Conservation (phyloP, 2,329 filamentous ascomycete genomes). For the Botrytis squamosa region DNA sequence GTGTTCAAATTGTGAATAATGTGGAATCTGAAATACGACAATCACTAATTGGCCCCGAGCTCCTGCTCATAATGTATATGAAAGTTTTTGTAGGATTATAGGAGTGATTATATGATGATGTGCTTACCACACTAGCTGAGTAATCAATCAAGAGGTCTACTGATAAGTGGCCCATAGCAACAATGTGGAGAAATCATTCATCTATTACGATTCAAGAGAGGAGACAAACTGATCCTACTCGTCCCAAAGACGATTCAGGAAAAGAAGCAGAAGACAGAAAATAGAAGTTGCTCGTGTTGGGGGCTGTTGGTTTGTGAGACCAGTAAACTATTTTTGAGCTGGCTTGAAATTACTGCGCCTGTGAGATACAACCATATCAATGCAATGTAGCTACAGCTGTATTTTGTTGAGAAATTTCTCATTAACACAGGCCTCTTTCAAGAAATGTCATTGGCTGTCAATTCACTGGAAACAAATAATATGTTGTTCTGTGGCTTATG, state of each 20-base stretch:
- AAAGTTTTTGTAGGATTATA: background rate
- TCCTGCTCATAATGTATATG: background rate
- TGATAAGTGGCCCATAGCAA: background rate
- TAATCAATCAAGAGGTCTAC: background rate
- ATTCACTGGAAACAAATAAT: constrained; percentile 8
- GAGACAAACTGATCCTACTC: background rate
- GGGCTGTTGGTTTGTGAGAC: background rate
- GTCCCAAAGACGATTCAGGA: background rate
- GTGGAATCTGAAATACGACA: background rate
- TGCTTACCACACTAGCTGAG: background rate
- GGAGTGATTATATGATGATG: background rate
- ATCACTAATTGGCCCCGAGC: background rate
- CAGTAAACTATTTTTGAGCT: background rate
- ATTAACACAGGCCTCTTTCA: background rate
- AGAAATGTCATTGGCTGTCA: background rate
- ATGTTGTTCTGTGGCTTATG: background rate
- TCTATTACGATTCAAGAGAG: background rate
- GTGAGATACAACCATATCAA: constrained; percentile 1
- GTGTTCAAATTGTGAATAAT: background rate
- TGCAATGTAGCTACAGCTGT: background rate
- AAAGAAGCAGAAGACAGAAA: background rate
- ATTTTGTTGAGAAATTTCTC: background rate
- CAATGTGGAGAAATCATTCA: background rate
- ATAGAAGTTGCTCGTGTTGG: background rate
- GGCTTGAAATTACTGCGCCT: constrained; percentile 10